A percentile compares a stretch with the other conserved stretches of the same genome.
phyloP scores from a whole-genome alignment of 768 basidiomycete genomes.

The Hericium rajendrae region DNA sequence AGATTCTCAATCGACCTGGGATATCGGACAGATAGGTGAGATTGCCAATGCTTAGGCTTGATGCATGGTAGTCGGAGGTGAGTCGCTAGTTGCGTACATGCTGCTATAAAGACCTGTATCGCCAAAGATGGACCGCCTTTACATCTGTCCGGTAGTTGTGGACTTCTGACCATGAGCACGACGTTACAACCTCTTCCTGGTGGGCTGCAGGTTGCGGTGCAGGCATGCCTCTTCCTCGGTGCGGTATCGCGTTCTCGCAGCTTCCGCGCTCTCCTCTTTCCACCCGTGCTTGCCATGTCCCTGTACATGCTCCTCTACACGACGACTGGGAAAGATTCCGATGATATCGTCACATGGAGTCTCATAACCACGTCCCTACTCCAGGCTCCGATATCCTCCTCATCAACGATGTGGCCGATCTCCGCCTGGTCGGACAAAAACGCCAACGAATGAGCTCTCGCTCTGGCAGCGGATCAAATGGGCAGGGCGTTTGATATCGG shows the following conservation, averaged over 20 bases:
- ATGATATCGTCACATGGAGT: neutral
- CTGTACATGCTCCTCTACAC: neutral
- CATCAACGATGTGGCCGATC: neutral
- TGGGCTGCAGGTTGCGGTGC: neutral
- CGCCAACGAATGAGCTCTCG: neutral
- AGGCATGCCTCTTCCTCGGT: neutral
- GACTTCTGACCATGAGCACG: neutral
- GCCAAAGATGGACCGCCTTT: too few relatives aligned
- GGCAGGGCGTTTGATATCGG: neutral
- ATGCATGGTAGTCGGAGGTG: too few relatives aligned
- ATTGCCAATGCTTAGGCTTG: too few relatives aligned
- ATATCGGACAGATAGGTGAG: too few relatives aligned
- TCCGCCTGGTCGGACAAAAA: neutral
- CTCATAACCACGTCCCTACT: neutral
- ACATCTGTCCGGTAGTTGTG: too few relatives aligned
- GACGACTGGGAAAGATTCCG: neutral
- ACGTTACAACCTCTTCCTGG: neutral
- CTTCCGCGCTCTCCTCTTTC: neutral
- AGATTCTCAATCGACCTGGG: too few relatives aligned
- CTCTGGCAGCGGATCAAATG: neutral
- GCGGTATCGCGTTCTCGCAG: neutral
- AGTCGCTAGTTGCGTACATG: too few relatives aligned
- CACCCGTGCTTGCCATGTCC: neutral
- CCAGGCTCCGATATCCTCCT: neutral
- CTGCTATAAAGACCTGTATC: too few relatives aligned